Evolutionary conservation across 768 basidiomycete species (phyloP), one percentile per base, ranked within the genome.

Genomic region (Lanmaoa rubissima): DNA sequence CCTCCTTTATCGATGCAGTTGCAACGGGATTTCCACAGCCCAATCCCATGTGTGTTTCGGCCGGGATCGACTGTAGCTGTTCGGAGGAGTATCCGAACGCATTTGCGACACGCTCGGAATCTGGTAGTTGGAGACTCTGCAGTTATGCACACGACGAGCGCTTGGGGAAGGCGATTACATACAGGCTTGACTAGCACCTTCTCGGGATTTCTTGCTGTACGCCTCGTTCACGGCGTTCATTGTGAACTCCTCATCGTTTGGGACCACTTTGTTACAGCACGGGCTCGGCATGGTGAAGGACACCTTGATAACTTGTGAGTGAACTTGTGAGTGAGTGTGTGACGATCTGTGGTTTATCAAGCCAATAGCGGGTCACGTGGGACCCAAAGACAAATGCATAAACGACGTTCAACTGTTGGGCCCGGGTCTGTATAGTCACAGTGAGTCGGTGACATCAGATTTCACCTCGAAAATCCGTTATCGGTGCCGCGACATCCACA

Each of bases 1-100:
- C 83, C 62, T 77, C 68, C 65, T 76, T 79, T 50, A 85, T 67
- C 38, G 66, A 74, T 0, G 82, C 82, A 9, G 69, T 59, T 9
- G 72, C 76, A 2, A 79, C 71, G 1, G 83, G 83, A 61, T 79
- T 83, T 24, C 83, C 83, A 61, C 83, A 85, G 44, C 79, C 74
- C 19, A 82, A 62, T 16, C 83, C 83, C 66, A 83, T 69, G 53
- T 82, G 69, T 1, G 82, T 68, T 11, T 74, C 73, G 3, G 61
- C 66, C 12, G 83, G 79, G 34, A 83, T 65, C 4, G 75, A 66
- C 10, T 67, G 61, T 5, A 84, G 70, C 35, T 83, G 69, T 26
- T 77, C 76, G 16, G 57, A 39, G 0, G 76, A 75, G 55, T 83
- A 83, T 36, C 83, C 83, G 51, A 83, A 79, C 1, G 78, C 65